These are phyloP conservation scores for Xanthoconium purpureum DNA, from an alignment of 768 basidiomycete species.

Conservation along the genomic window DNA sequence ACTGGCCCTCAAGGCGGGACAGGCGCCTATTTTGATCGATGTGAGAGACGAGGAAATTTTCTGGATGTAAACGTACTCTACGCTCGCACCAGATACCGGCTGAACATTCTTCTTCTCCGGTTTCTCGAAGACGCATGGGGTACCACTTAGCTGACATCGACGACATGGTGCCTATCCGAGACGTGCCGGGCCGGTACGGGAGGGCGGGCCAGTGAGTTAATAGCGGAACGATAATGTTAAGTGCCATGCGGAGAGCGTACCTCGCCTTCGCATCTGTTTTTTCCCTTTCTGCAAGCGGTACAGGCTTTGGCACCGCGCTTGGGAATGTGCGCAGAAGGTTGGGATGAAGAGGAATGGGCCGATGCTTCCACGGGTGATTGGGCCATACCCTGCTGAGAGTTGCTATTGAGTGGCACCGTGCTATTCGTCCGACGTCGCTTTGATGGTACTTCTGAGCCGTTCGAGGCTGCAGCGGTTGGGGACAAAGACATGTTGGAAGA, in stretches of 20 bases:
- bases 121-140: conserved; percentile 83
- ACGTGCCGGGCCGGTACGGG: conserved; percentile 70
- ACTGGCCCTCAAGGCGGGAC: conserved; percentile 82
- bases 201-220: conserved; percentile 61
- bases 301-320: conserved; percentile 89
- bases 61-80: conserved; percentile 55
- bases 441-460: conserved; percentile 49
- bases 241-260: conserved; percentile 43
- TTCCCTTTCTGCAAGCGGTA: conserved; percentile 85
- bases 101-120: conserved; percentile 81
- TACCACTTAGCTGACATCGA: conserved; percentile 81
- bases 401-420: conserved; percentile 13
- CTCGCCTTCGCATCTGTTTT: conserved; percentile 93
- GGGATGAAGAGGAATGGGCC: conserved; percentile 26
- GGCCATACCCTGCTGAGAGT: conserved; percentile 25
- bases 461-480: conserved; percentile 55
- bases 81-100: conserved; percentile 57
- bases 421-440: conserved; percentile 58
- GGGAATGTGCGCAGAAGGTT: conserved; percentile 61
- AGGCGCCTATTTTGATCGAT: conserved; percentile 54
- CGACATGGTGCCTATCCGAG: conserved; percentile 77
- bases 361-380: conserved; percentile 37
- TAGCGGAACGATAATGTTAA: conserved; percentile 42
- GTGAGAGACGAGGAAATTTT: conserved; percentile 15
- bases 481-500: conserved; percentile 59